phyloP scores from a whole-genome alignment of 2,329 filamentous ascomycete genomes.

The Phyllosticta citrichinensis region DNA sequence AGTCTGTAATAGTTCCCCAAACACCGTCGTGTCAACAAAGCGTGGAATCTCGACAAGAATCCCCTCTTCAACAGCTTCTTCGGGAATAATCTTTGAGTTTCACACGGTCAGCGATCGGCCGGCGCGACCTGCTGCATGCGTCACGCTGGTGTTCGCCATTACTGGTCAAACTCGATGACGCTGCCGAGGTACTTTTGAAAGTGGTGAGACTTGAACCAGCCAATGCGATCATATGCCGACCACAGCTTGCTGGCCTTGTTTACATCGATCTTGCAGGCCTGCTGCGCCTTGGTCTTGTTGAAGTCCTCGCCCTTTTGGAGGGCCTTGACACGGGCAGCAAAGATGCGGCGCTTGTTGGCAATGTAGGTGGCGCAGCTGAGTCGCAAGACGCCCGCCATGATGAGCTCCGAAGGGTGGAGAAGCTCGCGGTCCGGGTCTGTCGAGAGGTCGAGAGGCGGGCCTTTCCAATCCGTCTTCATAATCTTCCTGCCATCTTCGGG shows the following conservation, averaged over 20 bases:
- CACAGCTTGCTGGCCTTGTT: conserved; percentile 94
- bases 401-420: conserved; percentile 69
- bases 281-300: conserved; percentile 88
- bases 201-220: conserved; percentile 59
- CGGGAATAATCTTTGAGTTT: conserved; percentile 2
- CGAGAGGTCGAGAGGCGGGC: conserved; percentile 64
- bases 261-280: conserved; percentile 96
- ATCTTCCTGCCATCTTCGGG: conserved; percentile 50
- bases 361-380: conserved; percentile 83
- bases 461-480: conserved; percentile 83
- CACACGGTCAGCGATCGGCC: conserved; percentile 7
- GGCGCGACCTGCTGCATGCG: conserved; percentile 8
- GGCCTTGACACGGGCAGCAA: conserved; percentile 62
- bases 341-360: conserved; percentile 87
- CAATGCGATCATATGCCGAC: conserved; percentile 77
- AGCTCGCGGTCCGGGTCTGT: conserved; percentile 59
- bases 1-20: neutral
- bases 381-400: conserved; percentile 66
- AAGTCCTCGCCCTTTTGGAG: conserved; percentile 67
- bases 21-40: neutral
- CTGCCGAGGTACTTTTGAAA: conserved; percentile 35
- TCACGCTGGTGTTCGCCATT: neutral
- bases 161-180: conserved; percentile 9
- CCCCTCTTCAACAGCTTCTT: neutral
- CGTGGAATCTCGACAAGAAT: neutral